A percentile compares a stretch with the other conserved stretches of the same genome.
Conservation (phyloP, 2,329 filamentous ascomycete species). For the Clarireedia homoeocarpa region DNA sequence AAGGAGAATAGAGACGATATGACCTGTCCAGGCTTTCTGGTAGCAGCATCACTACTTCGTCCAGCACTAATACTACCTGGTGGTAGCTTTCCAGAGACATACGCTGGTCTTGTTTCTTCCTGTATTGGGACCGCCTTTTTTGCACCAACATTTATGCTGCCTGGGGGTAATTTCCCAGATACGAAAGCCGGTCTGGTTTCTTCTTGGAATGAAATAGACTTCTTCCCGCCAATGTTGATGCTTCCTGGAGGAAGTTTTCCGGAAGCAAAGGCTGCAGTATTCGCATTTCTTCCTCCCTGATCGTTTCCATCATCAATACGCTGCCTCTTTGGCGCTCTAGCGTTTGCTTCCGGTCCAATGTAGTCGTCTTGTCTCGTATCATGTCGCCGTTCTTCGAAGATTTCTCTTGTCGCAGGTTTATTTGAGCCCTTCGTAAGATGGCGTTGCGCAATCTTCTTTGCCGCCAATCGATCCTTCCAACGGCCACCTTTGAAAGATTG, state of each 20-base stretch:
- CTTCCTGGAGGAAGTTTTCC: slow-evolving; percentile 32
- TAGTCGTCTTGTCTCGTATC: slow-evolving; percentile 26
- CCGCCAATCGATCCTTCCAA: slow-evolving; percentile 82
- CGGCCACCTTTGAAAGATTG: slow-evolving; percentile 75
- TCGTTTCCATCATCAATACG: slow-evolving; percentile 29
- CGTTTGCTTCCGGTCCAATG: slow-evolving; percentile 21
- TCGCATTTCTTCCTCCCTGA: slow-evolving; percentile 14
- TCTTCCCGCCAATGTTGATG: slow-evolving; percentile 21
- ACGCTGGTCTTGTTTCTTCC: slow-evolving; percentile 23
- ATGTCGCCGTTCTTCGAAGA: slow-evolving; percentile 23
- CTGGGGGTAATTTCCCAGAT: slow-evolving; percentile 31
- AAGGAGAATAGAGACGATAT: slow-evolving; percentile 89
- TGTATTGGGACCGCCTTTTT: slow-evolving; percentile 17
- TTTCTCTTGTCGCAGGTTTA: slow-evolving; percentile 19
- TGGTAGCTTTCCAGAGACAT: slow-evolving; percentile 22
- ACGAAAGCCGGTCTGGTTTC: slow-evolving; percentile 17
- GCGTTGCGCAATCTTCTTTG: slow-evolving; percentile 59
- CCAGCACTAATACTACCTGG: slow-evolving; percentile 24
- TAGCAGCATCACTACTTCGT: slow-evolving; percentile 21
- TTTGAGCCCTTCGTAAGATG: slow-evolving; percentile 33
- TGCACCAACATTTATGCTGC: slow-evolving; percentile 28
- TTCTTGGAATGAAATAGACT: slow-evolving; percentile 14
- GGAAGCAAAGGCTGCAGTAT: slow-evolving; percentile 22
- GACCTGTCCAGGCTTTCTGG: slow-evolving; percentile 49
- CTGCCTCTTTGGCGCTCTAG: slow-evolving; percentile 38